These are phyloP conservation scores for Posidonia oceanica DNA, from an alignment of 116 monocot species.

Conservation along the genomic window DNA sequence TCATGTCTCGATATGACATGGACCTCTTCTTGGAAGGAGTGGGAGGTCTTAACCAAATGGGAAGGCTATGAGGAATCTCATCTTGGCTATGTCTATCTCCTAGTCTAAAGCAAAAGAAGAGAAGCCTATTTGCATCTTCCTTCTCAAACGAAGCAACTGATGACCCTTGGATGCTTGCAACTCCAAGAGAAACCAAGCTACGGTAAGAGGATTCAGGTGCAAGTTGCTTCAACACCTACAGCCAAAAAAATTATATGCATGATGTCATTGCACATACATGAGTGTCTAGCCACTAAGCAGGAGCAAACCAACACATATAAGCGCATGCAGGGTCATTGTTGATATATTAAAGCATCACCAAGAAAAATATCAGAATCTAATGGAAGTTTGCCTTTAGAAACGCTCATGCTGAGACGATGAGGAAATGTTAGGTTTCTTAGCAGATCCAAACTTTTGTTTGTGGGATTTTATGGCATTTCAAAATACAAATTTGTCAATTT, in stretches of 20 bases:
- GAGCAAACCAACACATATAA: too few species aligned
- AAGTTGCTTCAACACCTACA: slow-evolving; percentile 78
- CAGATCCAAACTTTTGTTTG: too few species aligned
- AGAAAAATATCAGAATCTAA: too few species aligned
- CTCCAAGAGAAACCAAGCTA: slow-evolving; percentile 76
- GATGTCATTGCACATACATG: background rate
- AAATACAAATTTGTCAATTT: too few species aligned
- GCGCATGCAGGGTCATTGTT: too few species aligned
- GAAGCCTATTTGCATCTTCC: slow-evolving; percentile 86
- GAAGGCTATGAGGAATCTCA: slow-evolving; percentile 11
- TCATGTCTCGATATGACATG: slow-evolving; percentile 17
- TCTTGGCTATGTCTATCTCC: slow-evolving; percentile 15
- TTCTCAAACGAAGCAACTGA: slow-evolving; percentile 88
- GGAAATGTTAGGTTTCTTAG: too few species aligned
- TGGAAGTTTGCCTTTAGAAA: too few species aligned
- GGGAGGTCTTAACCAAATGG: slow-evolving; percentile 40
- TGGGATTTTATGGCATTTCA: too few species aligned
- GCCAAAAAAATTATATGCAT: background rate
- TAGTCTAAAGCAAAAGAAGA: slow-evolving; percentile 56
- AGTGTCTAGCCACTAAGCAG: too few species aligned
- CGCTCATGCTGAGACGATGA: too few species aligned
- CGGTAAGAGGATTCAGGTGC: slow-evolving; percentile 65
- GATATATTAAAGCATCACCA: too few species aligned
- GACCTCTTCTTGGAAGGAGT: slow-evolving; percentile 32
- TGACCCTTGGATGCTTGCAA: slow-evolving; percentile 74